A percentile compares a stretch with the other conserved stretches of the same genome.
phyloP scores from a whole-genome alignment of 192 early-diverging fungal species.

The Coemansia sp. region DNA sequence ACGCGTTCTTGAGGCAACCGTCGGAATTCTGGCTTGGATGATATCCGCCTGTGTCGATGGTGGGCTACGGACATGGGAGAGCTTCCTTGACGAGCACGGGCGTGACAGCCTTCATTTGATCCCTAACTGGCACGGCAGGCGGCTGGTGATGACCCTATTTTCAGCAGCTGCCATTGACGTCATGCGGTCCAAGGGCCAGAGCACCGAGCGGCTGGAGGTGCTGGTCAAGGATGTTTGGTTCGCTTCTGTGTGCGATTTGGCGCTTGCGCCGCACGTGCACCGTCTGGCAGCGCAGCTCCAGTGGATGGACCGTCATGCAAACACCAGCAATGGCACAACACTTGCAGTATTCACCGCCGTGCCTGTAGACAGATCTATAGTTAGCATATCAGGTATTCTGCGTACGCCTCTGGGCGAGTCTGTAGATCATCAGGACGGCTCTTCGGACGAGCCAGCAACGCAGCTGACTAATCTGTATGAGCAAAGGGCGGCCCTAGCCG shows the following conservation, averaged over 20 bases:
- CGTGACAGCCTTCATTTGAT: constrained; percentile 43
- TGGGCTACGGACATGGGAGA: constrained; percentile 47
- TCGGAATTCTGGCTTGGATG: constrained; percentile 20
- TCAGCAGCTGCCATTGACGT: constrained; percentile 13
- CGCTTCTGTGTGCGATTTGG: constrained; percentile 31
- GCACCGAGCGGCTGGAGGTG: constrained; percentile 10
- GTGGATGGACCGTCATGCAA: constrained; percentile 15
- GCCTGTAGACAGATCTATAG: constrained; percentile 19
- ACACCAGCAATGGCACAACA: background rate
- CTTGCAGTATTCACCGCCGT: constrained; percentile 22
- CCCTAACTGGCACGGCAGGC: constrained; percentile 20
- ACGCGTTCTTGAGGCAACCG: constrained; percentile 17
- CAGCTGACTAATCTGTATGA: constrained; percentile 5
- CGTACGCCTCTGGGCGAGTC: background rate
- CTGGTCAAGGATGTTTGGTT: constrained; percentile 46
- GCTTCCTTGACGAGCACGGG: constrained; percentile 51
- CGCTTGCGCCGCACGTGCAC: constrained; percentile 21
- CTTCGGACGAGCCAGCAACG: background rate
- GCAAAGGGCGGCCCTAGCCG: constrained; percentile 17
- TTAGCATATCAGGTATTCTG: constrained; percentile 9
- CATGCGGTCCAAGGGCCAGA: constrained; percentile 8
- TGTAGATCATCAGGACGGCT: background rate
- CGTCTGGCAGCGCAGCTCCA: constrained; percentile 31
- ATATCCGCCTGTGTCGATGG: constrained; percentile 38
- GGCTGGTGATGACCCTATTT: constrained; percentile 41